Base-by-base conservation (phyloP, 352 stramenopile species). In the Phytophthora crassamura region DNA sequence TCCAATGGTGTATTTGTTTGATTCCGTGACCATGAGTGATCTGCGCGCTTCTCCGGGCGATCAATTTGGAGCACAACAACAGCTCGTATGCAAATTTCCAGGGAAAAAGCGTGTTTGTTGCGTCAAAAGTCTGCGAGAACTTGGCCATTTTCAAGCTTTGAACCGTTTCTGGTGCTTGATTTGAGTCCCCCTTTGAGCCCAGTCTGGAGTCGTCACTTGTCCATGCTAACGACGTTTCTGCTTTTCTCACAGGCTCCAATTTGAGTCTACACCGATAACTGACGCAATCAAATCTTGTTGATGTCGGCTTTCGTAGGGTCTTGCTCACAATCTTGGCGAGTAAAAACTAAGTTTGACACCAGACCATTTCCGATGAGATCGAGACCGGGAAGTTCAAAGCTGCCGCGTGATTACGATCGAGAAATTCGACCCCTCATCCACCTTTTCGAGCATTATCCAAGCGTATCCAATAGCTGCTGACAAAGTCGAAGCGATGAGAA, bases 341-440 rank as follows among this genome's bases (percentile, higher is more conserved):
- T 1, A 72, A 33, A 14, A 78, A 64, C 38, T 52, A 7, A 78
- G 58, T n/a, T n/a, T 38, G 61, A 72, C 7, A 74, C 33, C 15
- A 78, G 16, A 2, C 58, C 49, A 46, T 78, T 78, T 32, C 18
- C 66, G 9, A 77, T 67, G 2, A 75, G n/a, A 30, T 81, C 66
- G 4, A 67, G 7, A 25, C 40, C 36, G 3, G 50, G 34, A 18
- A 78, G 47, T 6, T 66, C 42, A 34, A 77, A 74, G 10, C 22
- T 20, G 15, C 36, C 25, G 7, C 52, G 33, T 77, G 69, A 10
- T 59, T 14, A 74, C 36, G 39, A 39, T 68, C 14, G 53, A 46
- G 57, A 69, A 69, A 1, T 28, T 30, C 18, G 69, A 52, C 2
- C 30, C 49, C 8, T 38, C 51, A 39, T 75, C 67, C 4, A 79